phyloP scores from a whole-genome alignment of 306 rosid genomes.

The Lathyrus aphaca region DNA sequence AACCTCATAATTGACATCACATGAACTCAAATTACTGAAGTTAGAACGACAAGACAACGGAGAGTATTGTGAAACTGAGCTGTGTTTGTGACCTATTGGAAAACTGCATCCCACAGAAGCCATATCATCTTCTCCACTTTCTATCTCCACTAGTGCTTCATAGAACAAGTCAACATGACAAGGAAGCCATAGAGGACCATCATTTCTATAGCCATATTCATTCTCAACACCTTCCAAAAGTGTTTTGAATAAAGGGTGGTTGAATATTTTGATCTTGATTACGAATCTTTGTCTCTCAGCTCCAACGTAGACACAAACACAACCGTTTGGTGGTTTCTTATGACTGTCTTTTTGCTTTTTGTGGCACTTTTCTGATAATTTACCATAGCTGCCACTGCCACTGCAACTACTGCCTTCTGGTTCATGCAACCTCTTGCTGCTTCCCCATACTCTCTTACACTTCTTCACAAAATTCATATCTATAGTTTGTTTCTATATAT shows the following conservation, averaged over 20 bases:
- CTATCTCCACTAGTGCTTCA: slow-evolving; percentile 45
- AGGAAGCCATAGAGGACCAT: slow-evolving; percentile 78
- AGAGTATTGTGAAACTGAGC: background rate
- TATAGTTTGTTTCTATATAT: background rate
- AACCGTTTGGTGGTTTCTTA: slow-evolving; percentile 53
- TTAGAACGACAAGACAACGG: slow-evolving; percentile 27
- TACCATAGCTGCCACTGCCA: slow-evolving; percentile 13
- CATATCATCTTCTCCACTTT: background rate
- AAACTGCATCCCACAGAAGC: slow-evolving; percentile 20
- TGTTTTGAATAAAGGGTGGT: slow-evolving; percentile 62
- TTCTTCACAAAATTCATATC: slow-evolving; percentile 42
- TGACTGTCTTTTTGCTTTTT: background rate
- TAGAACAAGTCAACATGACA: slow-evolving; percentile 62
- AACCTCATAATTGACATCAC: slow-evolving; percentile 11
- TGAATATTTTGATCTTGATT: slow-evolving; percentile 51
- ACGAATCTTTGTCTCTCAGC: slow-evolving; percentile 53
- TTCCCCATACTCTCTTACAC: slow-evolving; percentile 38
- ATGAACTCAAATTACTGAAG: background rate
- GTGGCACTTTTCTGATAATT: background rate
- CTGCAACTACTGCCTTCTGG: background rate
- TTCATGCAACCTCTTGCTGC: slow-evolving; percentile 21
- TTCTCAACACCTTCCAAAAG: slow-evolving; percentile 67
- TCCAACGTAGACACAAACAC: slow-evolving; percentile 67
- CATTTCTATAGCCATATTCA: slow-evolving; percentile 59
- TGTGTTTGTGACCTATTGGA: background rate